phyloP scores from a whole-genome alignment of 2,329 filamentous ascomycete species.

The Cladobotryum mycophilum region DNA sequence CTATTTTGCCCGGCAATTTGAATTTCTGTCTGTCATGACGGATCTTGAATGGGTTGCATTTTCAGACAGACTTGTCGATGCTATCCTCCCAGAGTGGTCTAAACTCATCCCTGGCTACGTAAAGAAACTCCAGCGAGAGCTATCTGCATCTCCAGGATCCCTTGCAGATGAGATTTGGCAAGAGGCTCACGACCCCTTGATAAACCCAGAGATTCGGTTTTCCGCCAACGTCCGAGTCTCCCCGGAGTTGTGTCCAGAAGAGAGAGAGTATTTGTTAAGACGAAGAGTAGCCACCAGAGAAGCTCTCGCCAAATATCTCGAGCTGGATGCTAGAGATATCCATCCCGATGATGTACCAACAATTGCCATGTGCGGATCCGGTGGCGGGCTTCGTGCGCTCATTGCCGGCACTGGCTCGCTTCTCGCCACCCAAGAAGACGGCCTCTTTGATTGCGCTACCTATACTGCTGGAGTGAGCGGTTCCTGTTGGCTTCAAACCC shows the following conservation, averaged over 20 bases:
- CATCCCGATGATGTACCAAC: constrained; percentile 87
- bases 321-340: constrained; percentile 70
- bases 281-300: constrained; percentile 62
- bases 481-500: constrained; percentile 87
- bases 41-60: constrained; percentile 50
- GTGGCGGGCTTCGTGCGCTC: constrained; percentile 81
- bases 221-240: constrained; percentile 79
- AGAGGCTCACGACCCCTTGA: constrained; percentile 75
- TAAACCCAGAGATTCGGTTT: constrained; percentile 82
- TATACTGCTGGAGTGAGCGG: constrained; percentile 95
- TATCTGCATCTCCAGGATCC: constrained; percentile 81
- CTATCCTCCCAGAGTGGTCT: constrained; percentile 78
- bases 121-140: constrained; percentile 76
- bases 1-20: constrained; percentile 41
- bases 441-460: constrained; percentile 87
- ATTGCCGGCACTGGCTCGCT: constrained; percentile 88
- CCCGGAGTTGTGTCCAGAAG: constrained; percentile 72
- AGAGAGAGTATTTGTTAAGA: constrained; percentile 65
- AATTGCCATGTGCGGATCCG: constrained; percentile 92
- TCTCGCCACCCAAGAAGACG: constrained; percentile 75
- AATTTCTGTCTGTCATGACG: constrained; percentile 47
- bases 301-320: constrained; percentile 77
- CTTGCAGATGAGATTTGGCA: constrained; percentile 90
- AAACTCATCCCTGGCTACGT: constrained; percentile 68
- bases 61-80: constrained; percentile 57